Evolutionary conservation across 352 stramenopile species (phyloP).

Genomic region (Globisporangium cylindrosporum): DNA sequence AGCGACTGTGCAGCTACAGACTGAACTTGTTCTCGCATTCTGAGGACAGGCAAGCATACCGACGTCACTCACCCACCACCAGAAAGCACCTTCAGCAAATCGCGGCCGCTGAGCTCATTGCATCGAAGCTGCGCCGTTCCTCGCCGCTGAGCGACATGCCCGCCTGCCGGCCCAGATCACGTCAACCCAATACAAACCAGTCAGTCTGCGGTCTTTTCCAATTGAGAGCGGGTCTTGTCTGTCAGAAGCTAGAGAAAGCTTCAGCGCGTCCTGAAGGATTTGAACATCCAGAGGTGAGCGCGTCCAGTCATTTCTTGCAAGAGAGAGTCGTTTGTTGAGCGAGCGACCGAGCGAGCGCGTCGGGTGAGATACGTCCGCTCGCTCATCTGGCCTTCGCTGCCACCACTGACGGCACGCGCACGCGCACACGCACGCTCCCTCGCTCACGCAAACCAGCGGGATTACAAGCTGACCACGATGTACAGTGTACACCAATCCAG

Average conservation of each 20-base stretch:
- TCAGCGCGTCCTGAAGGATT: background rate
- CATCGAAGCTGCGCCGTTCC: too few species aligned
- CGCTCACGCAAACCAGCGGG: background rate
- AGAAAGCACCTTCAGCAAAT: too few species aligned
- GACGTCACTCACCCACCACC: too few species aligned
- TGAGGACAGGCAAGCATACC: too few species aligned
- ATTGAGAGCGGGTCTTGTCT: background rate
- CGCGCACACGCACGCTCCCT: background rate
- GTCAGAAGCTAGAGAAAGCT: too few species aligned
- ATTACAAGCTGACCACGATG: background rate
- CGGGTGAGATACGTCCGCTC: background rate
- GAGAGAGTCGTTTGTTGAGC: too few species aligned
- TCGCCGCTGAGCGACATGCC: background rate
- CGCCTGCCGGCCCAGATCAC: background rate
- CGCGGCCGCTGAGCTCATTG: too few species aligned
- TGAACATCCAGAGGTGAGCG: background rate
- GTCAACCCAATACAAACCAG: background rate
- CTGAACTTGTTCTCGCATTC: too few species aligned
- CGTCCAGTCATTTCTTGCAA: conserved; percentile 2
- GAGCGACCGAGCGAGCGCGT: background rate
- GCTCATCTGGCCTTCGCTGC: background rate
- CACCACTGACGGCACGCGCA: conserved; percentile 1
- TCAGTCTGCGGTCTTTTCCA: background rate
- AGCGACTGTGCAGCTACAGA: background rate
- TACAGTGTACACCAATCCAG: background rate